Conservation (phyloP, 2,329 filamentous ascomycete species). For the Ophiostoma ips region DNA sequence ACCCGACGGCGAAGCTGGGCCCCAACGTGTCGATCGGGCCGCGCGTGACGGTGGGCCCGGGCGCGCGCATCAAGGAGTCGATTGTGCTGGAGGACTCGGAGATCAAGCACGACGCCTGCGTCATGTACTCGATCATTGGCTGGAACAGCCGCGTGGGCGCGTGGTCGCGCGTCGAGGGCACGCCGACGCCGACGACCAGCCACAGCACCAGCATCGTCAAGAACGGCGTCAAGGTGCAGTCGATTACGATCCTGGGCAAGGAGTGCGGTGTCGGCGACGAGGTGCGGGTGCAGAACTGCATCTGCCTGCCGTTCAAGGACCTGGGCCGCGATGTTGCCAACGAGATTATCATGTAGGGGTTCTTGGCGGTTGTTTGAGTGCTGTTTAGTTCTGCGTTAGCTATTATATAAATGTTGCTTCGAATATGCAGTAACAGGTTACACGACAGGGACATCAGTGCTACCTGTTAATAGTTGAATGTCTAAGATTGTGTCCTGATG, state of each 20-base stretch:
- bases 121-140: constrained; percentile 91
- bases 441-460: no score
- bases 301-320: constrained; percentile 96
- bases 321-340: constrained; percentile 84
- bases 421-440: not conserved
- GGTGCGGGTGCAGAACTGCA: constrained; percentile 91
- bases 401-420: no score
- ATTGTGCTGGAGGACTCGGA: constrained; percentile 91
- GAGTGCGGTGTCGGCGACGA: constrained; percentile 91
- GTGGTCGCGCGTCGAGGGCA: constrained; percentile 97
- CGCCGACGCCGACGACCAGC: constrained; percentile 71
- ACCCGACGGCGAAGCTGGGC: constrained; percentile 90
- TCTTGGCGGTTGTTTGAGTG: not conserved
- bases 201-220: constrained; percentile 92
- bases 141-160: constrained; percentile 93
- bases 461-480: no score
- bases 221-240: constrained; percentile 97
- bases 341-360: constrained; percentile 76
- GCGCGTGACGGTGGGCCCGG: constrained; percentile 70
- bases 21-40: constrained; percentile 94
- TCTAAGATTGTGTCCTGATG: no score
- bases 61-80: constrained; percentile 85
- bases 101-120: constrained; percentile 91
- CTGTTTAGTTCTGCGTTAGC: not conserved
- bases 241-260: constrained; percentile 93